Evolutionary conservation across 1,139 yeast species (phyloP).

Genomic region (Tardiomyces depauwii): DNA sequence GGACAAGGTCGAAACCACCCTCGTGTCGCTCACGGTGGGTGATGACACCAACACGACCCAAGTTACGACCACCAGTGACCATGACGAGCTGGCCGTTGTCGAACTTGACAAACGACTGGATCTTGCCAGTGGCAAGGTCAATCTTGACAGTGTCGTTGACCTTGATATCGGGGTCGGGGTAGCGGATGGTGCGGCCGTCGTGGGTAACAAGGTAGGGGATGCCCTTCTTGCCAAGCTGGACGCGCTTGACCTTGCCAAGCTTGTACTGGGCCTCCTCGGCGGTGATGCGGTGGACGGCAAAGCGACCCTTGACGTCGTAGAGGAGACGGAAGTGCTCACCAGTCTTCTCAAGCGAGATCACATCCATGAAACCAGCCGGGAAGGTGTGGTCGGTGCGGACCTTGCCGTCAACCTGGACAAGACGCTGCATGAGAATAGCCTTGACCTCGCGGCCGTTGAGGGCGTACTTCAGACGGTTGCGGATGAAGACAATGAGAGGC

Average conservation of each 20-base stretch:
- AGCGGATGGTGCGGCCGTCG: conserved; percentile 99
- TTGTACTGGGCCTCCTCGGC: conserved; percentile 98
- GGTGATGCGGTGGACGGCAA: conserved; percentile 98
- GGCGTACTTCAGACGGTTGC: conserved; percentile 99
- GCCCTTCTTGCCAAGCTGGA: conserved; percentile 96
- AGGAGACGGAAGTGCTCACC: conserved; percentile 98
- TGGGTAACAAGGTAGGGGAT: conserved; percentile 97
- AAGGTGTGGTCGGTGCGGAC: conserved; percentile 96
- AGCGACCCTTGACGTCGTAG: conserved; percentile 97
- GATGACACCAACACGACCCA: conserved; percentile 99
- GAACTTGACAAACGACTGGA: conserved; percentile 82
- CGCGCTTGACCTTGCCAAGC: conserved; percentile 95
- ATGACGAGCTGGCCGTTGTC: conserved; percentile 93
- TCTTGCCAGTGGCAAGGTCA: conserved; percentile 93
- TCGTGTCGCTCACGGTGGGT: conserved; percentile 98
- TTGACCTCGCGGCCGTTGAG: conserved; percentile 99
- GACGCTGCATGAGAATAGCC: conserved; percentile 98
- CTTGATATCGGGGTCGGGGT: conserved; percentile 96
- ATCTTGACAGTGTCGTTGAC: conserved; percentile 96
- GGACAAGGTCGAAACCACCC: conserved; percentile 99
- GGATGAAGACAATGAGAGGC: conserved; percentile 94
- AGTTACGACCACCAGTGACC: conserved; percentile 99
- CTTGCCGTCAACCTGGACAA: conserved; percentile 97
- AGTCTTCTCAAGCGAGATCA: conserved; percentile 92
- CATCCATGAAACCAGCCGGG: conserved; percentile 99